phyloP scores from a whole-genome alignment of 2,329 filamentous ascomycete genomes.

The Thelonectria rubi region DNA sequence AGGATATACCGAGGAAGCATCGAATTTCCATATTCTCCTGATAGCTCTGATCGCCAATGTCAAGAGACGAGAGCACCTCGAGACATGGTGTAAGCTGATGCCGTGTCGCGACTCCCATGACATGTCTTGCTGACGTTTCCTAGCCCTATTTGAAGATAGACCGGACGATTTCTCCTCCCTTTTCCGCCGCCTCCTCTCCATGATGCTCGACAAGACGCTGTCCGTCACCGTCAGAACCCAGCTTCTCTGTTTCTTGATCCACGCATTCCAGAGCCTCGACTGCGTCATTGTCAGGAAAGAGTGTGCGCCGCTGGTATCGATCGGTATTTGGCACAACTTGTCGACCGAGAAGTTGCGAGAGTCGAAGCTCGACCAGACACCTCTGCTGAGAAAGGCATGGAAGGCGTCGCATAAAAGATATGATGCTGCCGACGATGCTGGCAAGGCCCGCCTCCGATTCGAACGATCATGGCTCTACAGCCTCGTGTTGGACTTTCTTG shows the following conservation, averaged over 20 bases:
- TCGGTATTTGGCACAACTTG: constrained; percentile 94
- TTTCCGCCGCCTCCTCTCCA: constrained; percentile 88
- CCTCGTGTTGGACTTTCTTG: constrained; percentile 83
- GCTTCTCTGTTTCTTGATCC: constrained; percentile 88
- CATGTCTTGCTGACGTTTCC: constrained; percentile 27
- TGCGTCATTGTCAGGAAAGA: constrained; percentile 90
- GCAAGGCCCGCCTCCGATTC: constrained; percentile 83
- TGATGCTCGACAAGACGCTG: constrained; percentile 79
- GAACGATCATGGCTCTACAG: constrained; percentile 95
- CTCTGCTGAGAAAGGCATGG: constrained; percentile 90
- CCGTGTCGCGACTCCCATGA: neutral
- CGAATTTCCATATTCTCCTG: constrained; percentile 90
- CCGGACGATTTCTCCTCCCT: constrained; percentile 86
- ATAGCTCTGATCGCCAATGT: constrained; percentile 87
- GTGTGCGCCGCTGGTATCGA: constrained; percentile 93
- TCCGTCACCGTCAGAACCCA: constrained; percentile 76
- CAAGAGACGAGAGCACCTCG: constrained; percentile 86
- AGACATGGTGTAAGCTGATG: constrained; percentile 77
- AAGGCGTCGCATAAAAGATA: constrained; percentile 85
- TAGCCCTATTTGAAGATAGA: constrained; percentile 78
- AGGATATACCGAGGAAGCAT: constrained; percentile 85
- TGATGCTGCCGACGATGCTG: constrained; percentile 82
- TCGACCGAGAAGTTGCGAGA: constrained; percentile 81
- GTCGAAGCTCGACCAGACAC: constrained; percentile 73
- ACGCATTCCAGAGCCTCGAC: constrained; percentile 93